Percentiles rank a stretch among this genome's conserved stretches.
Evolutionary conservation across 1,284 basidiomycete species (phyloP).

Genomic region (Erythrobasidium hasegawianum): DNA sequence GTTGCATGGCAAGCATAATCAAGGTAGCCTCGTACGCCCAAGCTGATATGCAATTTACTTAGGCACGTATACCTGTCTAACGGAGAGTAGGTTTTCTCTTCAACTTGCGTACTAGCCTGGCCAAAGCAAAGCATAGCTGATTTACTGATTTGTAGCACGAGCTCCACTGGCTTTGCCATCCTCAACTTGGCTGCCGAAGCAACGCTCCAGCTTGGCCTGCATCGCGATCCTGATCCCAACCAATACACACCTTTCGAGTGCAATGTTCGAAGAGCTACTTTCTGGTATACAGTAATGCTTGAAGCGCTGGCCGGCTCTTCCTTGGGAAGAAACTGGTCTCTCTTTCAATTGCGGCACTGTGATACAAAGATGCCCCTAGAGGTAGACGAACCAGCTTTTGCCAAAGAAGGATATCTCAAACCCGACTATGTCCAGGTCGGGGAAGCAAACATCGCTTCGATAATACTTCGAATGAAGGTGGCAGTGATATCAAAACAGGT

Average conservation of each 20-base stretch:
- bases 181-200: conserved; percentile 33
- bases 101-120: no score
- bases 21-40: background rate
- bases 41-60: background rate
- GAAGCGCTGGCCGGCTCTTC: conserved; percentile 36
- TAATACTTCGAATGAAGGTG: conserved; percentile 37
- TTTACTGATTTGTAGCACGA: background rate
- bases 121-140: no score
- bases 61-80: conserved; percentile 14
- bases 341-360: conserved; percentile 36
- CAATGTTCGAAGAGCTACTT: conserved; percentile 33
- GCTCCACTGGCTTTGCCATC: conserved; percentile 18
- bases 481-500: conserved; percentile 38
- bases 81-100: background rate
- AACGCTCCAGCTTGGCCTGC: conserved; percentile 37
- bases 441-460: conserved; percentile 38
- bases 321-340: conserved; percentile 38
- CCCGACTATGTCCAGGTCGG: conserved; percentile 29
- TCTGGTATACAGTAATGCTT: conserved; percentile 39
- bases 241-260: conserved; percentile 38
- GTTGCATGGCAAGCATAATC: conserved; percentile 3
- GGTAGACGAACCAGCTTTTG: conserved; percentile 38
- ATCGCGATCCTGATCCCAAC: conserved; percentile 40
- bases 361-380: conserved; percentile 38
- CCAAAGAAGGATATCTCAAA: conserved; percentile 29